phyloP scores from a whole-genome alignment of 768 basidiomycete species.

The Gelatoporia subvermispora region DNA sequence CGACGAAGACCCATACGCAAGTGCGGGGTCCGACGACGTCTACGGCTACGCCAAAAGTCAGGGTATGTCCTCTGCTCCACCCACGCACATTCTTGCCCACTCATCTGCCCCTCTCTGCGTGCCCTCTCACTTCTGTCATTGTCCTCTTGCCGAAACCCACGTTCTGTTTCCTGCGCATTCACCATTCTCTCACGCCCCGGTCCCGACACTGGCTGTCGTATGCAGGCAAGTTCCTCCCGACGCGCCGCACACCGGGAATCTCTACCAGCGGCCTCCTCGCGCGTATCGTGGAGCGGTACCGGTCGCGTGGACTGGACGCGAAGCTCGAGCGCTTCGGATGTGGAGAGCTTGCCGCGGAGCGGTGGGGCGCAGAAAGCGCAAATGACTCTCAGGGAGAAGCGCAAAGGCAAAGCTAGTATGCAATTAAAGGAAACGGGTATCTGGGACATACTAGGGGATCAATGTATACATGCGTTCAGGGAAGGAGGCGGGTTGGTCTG shows the following conservation, averaged over 20 bases:
- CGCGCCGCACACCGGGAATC: conserved; percentile 88
- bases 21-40: conserved; percentile 79
- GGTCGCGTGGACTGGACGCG: conserved; percentile 78
- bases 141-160: neutral
- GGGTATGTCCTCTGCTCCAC: conserved; percentile 43
- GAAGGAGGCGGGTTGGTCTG: too few relatives aligned
- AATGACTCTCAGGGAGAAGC: too few relatives aligned
- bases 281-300: conserved; percentile 85
- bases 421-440: too few relatives aligned
- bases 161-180: conserved; percentile 1
- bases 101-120: neutral
- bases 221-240: conserved; percentile 90
- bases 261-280: conserved; percentile 92
- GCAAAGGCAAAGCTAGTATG: too few relatives aligned
- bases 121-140: neutral
- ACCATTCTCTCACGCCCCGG: neutral
- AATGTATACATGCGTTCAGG: too few relatives aligned
- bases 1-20: conserved; percentile 85
- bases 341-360: conserved; percentile 63
- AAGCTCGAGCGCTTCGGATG: conserved; percentile 89
- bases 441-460: too few relatives aligned
- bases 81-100: neutral
- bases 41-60: conserved; percentile 76
- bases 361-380: conserved; percentile 3
- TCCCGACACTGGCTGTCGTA: neutral